Conservation (phyloP, 768 basidiomycete species). For the Mycena sanguinolenta region DNA sequence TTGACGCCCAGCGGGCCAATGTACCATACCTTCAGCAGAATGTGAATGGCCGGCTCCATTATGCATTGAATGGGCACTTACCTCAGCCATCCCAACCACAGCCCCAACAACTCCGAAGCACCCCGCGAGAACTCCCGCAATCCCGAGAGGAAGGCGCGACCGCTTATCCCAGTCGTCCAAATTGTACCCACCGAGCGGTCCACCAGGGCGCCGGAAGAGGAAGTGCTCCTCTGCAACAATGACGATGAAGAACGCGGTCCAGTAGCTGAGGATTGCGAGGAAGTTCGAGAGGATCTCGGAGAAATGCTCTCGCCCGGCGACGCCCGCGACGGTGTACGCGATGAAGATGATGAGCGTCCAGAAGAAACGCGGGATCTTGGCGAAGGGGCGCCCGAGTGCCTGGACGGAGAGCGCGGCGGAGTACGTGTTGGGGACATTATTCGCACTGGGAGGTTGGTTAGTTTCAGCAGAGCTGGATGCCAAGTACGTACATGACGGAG, state of each 20-base stretch:
- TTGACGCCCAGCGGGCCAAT: conserved; percentile 61
- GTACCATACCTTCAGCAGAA: conserved; percentile 65
- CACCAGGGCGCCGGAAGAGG: conserved; percentile 56
- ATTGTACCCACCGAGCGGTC: conserved; percentile 63
- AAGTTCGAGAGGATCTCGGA: conserved; percentile 58
- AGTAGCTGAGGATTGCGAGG: conserved; percentile 59
- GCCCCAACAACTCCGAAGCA: conserved; percentile 63
- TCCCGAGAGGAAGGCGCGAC: conserved; percentile 59
- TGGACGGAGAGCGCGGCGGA: conserved; percentile 63
- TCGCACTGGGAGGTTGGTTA: conserved; percentile 40
- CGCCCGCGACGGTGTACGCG: conserved; percentile 54
- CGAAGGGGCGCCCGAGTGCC: conserved; percentile 57
- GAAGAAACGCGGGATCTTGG: conserved; percentile 58
- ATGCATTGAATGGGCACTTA: conserved; percentile 16
- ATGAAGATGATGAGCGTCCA: conserved; percentile 59
- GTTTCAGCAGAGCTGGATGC: neutral
- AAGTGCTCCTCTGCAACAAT: conserved; percentile 62
- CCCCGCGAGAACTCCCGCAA: conserved; percentile 62
- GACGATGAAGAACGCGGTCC: conserved; percentile 62
- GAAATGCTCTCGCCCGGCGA: conserved; percentile 61
- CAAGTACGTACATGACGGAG: conserved; percentile 53
- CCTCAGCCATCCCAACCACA: conserved; percentile 65
- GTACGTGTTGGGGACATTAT: conserved; percentile 60
- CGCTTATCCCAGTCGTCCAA: conserved; percentile 61
- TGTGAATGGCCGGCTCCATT: too few species aligned